Evolutionary conservation across 345 rosid genomes (phyloP).

Genomic region (Rubroshorea leprosula): DNA sequence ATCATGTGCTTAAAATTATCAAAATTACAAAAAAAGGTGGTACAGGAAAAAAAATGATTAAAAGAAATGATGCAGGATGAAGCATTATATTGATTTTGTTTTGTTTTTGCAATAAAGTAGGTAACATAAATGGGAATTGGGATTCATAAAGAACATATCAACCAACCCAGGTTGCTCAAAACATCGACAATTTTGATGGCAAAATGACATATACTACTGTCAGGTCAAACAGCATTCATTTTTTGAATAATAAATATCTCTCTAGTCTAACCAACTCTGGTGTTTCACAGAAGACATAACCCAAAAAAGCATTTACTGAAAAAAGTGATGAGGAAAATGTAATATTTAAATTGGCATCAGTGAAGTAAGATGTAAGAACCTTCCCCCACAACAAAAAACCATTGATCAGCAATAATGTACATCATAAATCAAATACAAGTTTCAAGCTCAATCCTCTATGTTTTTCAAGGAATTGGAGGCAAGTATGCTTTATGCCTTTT

Average conservation of each 20-base stretch:
- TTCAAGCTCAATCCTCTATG: background rate
- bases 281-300: too few species aligned
- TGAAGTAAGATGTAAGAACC: too few species aligned
- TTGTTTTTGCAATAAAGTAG: background rate
- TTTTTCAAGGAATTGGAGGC: slow-evolving; percentile 1
- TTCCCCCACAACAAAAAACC: background rate
- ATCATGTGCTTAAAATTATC: slow-evolving; percentile 15
- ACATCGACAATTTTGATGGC: background rate
- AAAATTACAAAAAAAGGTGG: background rate
- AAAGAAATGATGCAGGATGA: too few species aligned
- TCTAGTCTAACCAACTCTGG: too few species aligned
- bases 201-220: background rate
- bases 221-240: too few species aligned
- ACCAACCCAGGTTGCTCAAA: background rate
- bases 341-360: too few species aligned
- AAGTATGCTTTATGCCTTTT: background rate
- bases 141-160: background rate
- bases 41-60: too few species aligned
- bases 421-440: background rate
- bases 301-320: too few species aligned
- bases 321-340: background rate
- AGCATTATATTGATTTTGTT: background rate
- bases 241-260: too few species aligned
- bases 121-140: background rate
- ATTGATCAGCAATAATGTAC: background rate